phyloP scores from a whole-genome alignment of 306 rosid species.

The Spatholobus suberectus region DNA sequence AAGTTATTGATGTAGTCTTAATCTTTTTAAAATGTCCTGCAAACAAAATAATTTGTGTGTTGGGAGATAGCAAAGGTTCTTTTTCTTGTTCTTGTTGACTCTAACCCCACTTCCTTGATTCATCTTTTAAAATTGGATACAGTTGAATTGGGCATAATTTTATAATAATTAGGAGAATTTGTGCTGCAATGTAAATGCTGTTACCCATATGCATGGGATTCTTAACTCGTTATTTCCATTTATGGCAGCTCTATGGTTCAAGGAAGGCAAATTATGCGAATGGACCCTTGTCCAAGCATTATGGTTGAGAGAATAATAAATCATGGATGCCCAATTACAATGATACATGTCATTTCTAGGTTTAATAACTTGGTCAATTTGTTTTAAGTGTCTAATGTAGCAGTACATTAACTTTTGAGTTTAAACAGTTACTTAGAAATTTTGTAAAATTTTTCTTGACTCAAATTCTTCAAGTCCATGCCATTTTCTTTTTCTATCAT shows the following conservation, averaged over 20 bases:
- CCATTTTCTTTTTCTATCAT: neutral
- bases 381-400: conserved; percentile 27
- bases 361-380: conserved; percentile 25
- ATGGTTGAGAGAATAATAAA: conserved; percentile 80
- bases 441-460: conserved; percentile 25
- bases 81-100: neutral
- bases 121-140: neutral
- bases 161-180: neutral
- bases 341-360: conserved; percentile 38
- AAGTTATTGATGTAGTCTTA: neutral
- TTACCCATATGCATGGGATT: neutral
- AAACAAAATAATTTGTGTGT: neutral
- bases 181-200: conserved; percentile 19
- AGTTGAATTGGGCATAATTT: conserved; percentile 7
- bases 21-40: conserved; percentile 19
- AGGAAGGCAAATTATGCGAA: conserved; percentile 77
- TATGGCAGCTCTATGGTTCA: conserved; percentile 88
- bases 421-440: conserved; percentile 18
- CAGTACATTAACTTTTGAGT: conserved; percentile 2
- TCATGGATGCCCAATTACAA: conserved; percentile 26
- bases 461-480: conserved; percentile 5
- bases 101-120: neutral
- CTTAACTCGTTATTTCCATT: conserved; percentile 30
- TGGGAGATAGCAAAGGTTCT: neutral
- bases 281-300: conserved; percentile 78